A percentile compares a stretch with the other conserved stretches of the same genome.
These are phyloP conservation scores for Leccinum arenicola DNA, from an alignment of 768 basidiomycete genomes.

Conservation along the genomic window DNA sequence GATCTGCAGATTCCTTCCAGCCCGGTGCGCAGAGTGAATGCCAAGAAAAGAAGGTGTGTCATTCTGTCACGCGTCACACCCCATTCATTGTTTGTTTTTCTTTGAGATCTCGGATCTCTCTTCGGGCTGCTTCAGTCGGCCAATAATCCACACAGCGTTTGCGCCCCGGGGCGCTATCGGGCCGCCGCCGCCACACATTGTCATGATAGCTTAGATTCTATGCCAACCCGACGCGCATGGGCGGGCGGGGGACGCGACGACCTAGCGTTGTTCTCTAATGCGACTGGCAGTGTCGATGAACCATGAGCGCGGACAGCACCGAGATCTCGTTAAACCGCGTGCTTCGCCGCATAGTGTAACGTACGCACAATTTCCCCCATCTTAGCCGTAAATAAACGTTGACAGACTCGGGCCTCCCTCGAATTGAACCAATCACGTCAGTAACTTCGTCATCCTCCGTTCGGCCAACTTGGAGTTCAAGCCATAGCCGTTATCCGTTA, in stretches of 20 bases:
- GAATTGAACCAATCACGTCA: slow-evolving; percentile 30
- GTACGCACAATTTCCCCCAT: slow-evolving; percentile 19
- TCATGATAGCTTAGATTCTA: slow-evolving; percentile 1
- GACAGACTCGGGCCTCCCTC: slow-evolving; percentile 17
- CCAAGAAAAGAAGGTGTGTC: slow-evolving; percentile 15
- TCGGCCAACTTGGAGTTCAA: slow-evolving; percentile 15
- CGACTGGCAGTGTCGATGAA: not conserved
- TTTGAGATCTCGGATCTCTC: slow-evolving; percentile 17
- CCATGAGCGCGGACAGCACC: slow-evolving; percentile 1
- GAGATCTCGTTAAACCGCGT: slow-evolving; percentile 10
- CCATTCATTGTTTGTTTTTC: slow-evolving; percentile 1
- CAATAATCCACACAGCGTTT: not conserved
- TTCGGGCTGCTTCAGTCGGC: not conserved
- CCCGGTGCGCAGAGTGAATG: slow-evolving; percentile 10
- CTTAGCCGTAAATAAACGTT: slow-evolving; percentile 29
- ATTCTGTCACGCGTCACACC: slow-evolving; percentile 22
- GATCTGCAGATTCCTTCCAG: slow-evolving; percentile 30
- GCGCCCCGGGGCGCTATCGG: slow-evolving; percentile 1
- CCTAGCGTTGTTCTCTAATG: not conserved
- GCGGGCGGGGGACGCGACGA: not conserved
- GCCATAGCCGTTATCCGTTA: slow-evolving; percentile 10
- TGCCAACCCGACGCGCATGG: slow-evolving; percentile 7
- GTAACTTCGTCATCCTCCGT: slow-evolving; percentile 14
- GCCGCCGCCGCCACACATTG: not conserved
- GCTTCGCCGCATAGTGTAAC: slow-evolving; percentile 22